These are phyloP conservation scores for Linderniella brevidens DNA, from an alignment of 257 asterid genomes.

Conservation along the genomic window DNA sequence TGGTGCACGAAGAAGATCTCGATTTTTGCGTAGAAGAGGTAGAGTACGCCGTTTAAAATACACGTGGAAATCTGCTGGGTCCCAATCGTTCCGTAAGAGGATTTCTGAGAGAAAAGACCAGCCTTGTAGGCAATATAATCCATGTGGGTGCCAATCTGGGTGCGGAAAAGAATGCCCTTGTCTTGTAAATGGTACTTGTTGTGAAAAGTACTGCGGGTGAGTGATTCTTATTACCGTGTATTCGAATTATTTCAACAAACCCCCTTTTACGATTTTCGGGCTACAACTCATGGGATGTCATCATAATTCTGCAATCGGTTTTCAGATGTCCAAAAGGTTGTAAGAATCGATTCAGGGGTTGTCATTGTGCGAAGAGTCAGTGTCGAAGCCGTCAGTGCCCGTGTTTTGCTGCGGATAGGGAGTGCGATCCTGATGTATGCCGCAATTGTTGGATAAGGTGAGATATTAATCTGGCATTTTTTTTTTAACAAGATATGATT, in stretches of 20 bases:
- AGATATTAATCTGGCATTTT: slow-evolving; percentile 4
- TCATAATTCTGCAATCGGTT: too few species aligned
- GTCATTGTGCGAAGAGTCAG: slow-evolving; percentile 97
- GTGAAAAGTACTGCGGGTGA: slow-evolving; percentile 98
- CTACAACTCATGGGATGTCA: too few species aligned
- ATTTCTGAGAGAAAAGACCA: slow-evolving; percentile 83
- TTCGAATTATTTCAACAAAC: background rate
- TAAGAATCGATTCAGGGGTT: slow-evolving; percentile 93
- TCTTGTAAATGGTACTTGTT: slow-evolving; percentile 67
- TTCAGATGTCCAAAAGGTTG: slow-evolving; percentile 81
- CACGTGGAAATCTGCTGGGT: slow-evolving; percentile 91
- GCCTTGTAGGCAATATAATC: slow-evolving; percentile 85
- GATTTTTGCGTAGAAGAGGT: slow-evolving; percentile 78
- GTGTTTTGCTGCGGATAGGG: slow-evolving; percentile 92
- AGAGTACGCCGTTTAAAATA: slow-evolving; percentile 84
- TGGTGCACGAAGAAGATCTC: slow-evolving; percentile 75
- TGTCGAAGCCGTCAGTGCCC: slow-evolving; percentile 99
- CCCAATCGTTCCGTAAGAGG: slow-evolving; percentile 68
- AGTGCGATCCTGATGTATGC: slow-evolving; percentile 97
- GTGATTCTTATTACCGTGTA: slow-evolving; percentile 10
- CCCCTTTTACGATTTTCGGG: background rate
- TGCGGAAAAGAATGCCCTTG: slow-evolving; percentile 93
- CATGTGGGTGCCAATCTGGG: slow-evolving; percentile 80
- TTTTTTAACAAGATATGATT: too few species aligned
- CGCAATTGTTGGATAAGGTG: slow-evolving; percentile 97